Conservation (phyloP, 2,329 filamentous ascomycete species). For the Clonostachys rhizophaga region DNA sequence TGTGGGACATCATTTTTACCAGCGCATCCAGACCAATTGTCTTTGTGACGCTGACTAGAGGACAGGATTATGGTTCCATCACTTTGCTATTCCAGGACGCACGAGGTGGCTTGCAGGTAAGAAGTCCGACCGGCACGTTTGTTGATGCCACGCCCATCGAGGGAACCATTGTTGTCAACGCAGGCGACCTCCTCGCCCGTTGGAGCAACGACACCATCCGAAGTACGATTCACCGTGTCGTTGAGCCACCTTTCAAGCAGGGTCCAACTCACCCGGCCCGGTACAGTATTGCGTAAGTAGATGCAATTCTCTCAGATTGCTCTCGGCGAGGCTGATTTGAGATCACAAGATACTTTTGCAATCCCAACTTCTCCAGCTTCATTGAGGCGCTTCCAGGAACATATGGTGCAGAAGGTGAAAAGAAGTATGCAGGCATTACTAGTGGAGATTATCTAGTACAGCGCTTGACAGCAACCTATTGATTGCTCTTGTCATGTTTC, state of each 20-base stretch:
- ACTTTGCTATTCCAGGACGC: conserved; percentile 59
- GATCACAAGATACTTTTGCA: conserved; percentile 73
- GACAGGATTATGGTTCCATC: conserved; percentile 52
- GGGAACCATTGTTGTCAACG: conserved; percentile 82
- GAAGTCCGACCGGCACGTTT: conserved; percentile 70
- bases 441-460: conserved; percentile 78
- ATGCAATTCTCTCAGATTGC: background rate
- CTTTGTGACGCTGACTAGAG: background rate
- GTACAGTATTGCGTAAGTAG: conserved; percentile 75
- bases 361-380: conserved; percentile 70
- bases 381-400: conserved; percentile 84
- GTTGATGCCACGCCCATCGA: conserved; percentile 80
- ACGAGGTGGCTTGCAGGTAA: conserved; percentile 51
- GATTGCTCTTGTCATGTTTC: conserved; percentile 1
- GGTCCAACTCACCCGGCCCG: conserved; percentile 63
- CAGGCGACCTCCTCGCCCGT: conserved; percentile 77
- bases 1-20: conserved; percentile 12
- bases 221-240: conserved; percentile 84
- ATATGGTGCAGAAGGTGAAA: conserved; percentile 56
- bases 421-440: conserved; percentile 75
- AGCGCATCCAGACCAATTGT: too few relatives aligned
- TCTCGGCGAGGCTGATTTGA: background rate
- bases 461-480: conserved; percentile 73
- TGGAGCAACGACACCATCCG: conserved; percentile 93
- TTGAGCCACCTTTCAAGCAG: conserved; percentile 67